Evolutionary conservation across 1,284 basidiomycete genomes (phyloP).

Genomic region (Trametes pubescens): DNA sequence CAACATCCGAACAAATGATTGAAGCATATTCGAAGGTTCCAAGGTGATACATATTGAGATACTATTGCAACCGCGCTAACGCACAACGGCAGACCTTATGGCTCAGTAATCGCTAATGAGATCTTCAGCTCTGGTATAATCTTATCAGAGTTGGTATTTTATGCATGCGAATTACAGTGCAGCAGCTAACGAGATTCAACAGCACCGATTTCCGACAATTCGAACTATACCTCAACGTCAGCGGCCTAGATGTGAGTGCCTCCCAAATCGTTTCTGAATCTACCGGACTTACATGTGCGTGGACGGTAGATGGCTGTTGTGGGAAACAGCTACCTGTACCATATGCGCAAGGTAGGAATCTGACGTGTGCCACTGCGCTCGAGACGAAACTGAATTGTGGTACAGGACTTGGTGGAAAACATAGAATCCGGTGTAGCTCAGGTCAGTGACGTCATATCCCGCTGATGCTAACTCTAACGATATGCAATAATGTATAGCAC

Average conservation of each 20-base stretch:
- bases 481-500: constrained; percentile 70
- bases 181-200: constrained; percentile 2
- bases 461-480: not conserved
- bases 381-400: not conserved
- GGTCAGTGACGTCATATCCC: constrained; percentile 41
- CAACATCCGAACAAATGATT: constrained; percentile 94
- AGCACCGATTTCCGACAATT: constrained; percentile 97
- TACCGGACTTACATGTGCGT: not conserved
- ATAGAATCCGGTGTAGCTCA: constrained; percentile 84
- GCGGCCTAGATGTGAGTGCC: constrained; percentile 79
- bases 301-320: constrained; percentile 89
- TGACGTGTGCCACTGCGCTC: not conserved
- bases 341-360: constrained; percentile 75
- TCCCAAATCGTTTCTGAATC: not conserved
- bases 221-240: constrained; percentile 88
- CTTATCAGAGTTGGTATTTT: constrained; percentile 78
- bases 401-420: constrained; percentile 79
- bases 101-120: constrained; percentile 93
- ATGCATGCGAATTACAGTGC: constrained; percentile 1
- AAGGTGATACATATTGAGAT: constrained; percentile 49
- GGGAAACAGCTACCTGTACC: constrained; percentile 93
- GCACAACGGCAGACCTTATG: constrained; percentile 71
- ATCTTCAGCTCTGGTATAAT: constrained; percentile 94
- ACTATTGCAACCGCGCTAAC: not conserved
- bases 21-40: constrained; percentile 89